phyloP scores from a whole-genome alignment of 1,284 basidiomycete species.

The Malassezia obtusa region DNA sequence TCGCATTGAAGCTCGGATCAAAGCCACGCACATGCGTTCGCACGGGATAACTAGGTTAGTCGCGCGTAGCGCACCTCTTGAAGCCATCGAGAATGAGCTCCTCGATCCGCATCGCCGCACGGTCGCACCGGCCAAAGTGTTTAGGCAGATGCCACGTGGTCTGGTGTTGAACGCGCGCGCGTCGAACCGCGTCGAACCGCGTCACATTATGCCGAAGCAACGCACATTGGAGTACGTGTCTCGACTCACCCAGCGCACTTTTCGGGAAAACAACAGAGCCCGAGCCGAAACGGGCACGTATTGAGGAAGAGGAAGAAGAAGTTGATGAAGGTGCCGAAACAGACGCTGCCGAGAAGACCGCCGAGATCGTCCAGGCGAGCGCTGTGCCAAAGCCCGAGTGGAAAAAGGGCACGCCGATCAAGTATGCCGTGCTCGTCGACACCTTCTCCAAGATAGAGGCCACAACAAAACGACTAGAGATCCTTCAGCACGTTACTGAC shows the following conservation, averaged over 20 bases:
- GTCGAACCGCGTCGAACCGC: not conserved
- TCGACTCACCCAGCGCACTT: constrained; percentile 6
- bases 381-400: not conserved
- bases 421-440: constrained; percentile 81
- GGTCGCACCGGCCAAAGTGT: constrained; percentile 2
- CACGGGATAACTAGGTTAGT: constrained; percentile 61
- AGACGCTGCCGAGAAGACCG: not conserved
- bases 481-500: constrained; percentile 74
- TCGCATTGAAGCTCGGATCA: constrained; percentile 93
- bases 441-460: constrained; percentile 83
- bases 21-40: constrained; percentile 88
- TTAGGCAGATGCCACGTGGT: not conserved
- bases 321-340: not conserved
- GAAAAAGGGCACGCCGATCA: constrained; percentile 51
- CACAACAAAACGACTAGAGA: constrained; percentile 92
- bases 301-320: not conserved
- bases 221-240: constrained; percentile 7
- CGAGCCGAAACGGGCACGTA: not conserved
- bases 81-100: constrained; percentile 52
- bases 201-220: constrained; percentile 4
- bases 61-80: constrained; percentile 45
- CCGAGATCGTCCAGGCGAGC: not conserved
- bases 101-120: constrained; percentile 46
- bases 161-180: not conserved
- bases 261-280: not conserved